Percentiles rank a stretch among this genome's conserved stretches.
Conservation (phyloP, 768 basidiomycete species). For the Suillus occidentalis region DNA sequence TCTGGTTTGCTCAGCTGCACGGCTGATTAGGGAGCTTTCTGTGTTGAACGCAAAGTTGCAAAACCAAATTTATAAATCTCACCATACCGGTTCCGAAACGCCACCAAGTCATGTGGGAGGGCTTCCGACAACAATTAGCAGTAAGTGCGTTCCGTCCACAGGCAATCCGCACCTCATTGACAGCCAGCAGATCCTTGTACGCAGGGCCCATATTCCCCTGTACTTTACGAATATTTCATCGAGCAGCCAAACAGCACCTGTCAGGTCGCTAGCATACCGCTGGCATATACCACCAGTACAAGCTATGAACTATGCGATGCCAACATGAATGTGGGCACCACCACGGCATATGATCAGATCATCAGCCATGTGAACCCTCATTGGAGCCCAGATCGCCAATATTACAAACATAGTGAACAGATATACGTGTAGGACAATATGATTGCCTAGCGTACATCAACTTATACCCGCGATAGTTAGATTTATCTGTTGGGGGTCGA, state of each 20-base stretch:
- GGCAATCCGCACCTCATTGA: not conserved
- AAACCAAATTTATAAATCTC: not conserved
- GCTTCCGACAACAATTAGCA: not conserved
- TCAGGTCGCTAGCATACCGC: not conserved
- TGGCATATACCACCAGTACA: not conserved
- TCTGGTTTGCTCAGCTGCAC: not conserved
- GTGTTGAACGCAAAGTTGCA: not conserved
- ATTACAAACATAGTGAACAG: not conserved
- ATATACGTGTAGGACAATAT: not conserved
- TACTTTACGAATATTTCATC: not conserved
- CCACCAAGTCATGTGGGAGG: not conserved
- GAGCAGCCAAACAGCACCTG: not conserved
- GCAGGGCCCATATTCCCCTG: not conserved
- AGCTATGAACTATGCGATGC: not conserved
- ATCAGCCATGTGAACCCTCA: not conserved
- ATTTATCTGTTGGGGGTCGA: not conserved
- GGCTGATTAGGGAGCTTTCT: conserved; percentile 1
- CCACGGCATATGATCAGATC: not conserved
- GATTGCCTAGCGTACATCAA: not conserved
- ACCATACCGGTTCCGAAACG: not conserved
- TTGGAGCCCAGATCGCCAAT: not conserved
- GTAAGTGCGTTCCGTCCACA: not conserved
- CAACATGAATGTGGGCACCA: not conserved
- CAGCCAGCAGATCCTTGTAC: not conserved
- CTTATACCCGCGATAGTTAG: not conserved